Percentiles rank a stretch among this genome's conserved stretches.
These are phyloP conservation scores for Pyrenochaeta sp. DNA, from an alignment of 2,329 filamentous ascomycete species.

Conservation along the genomic window DNA sequence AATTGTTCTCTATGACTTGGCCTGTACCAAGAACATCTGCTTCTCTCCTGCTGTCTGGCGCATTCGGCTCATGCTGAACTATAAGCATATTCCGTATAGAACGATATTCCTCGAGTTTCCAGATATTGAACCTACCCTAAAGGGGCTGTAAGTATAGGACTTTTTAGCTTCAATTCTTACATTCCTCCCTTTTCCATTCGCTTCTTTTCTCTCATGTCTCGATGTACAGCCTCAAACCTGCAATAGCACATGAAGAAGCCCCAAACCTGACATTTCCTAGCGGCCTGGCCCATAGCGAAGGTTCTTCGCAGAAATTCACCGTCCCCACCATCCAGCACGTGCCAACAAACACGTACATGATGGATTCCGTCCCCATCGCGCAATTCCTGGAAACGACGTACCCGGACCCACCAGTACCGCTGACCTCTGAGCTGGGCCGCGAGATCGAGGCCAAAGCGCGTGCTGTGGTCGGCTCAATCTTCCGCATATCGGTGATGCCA, in stretches of 20 bases:
- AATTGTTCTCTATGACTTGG: conserved; percentile 54
- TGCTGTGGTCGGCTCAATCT: conserved; percentile 34
- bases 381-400: conserved; percentile 54
- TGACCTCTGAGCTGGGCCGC: conserved; percentile 48
- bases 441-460: conserved; percentile 46
- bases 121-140: too few relatives aligned
- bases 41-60: conserved; percentile 56
- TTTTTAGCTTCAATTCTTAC: too few relatives aligned
- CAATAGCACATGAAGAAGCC: too few relatives aligned
- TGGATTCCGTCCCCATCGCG: conserved; percentile 53
- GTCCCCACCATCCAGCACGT: conserved; percentile 55
- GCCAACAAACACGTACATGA: conserved; percentile 50
- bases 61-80: conserved; percentile 57
- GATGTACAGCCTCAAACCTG: too few relatives aligned
- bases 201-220: too few relatives aligned
- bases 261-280: too few relatives aligned
- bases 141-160: too few relatives aligned
- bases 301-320: conserved; percentile 19
- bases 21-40: conserved; percentile 51
- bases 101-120: conserved; percentile 43
- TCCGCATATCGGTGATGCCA: conserved; percentile 47
- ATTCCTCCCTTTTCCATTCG: too few relatives aligned
- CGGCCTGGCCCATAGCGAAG: too few relatives aligned
- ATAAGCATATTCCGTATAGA: conserved; percentile 53
- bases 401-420: conserved; percentile 44